Base-by-base conservation (phyloP, 1,284 basidiomycete species). In the Puccinia triticina region DNA sequence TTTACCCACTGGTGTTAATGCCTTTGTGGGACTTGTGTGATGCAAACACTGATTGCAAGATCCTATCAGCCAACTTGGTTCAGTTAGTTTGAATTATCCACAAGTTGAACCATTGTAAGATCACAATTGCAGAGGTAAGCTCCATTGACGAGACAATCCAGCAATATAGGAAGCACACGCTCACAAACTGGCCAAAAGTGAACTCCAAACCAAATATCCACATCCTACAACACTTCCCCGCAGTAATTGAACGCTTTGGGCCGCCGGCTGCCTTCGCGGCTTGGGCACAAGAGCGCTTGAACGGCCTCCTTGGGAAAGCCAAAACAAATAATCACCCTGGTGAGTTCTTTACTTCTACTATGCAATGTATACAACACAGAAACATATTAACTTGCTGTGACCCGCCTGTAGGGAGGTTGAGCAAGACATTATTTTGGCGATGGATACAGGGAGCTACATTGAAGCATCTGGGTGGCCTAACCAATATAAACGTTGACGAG, bases 211-310 rank as follows among this genome's bases (percentile, higher is more conserved):
- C 74, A 2, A 76, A 76, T 43, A 29, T 76, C 8, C 74, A 76
- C 43, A 43, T 59, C 40, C 50, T 26, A 18, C 74, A 76, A 21
- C 74, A 76, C 43, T 59, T 37, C 50, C 34, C 74, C 4, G 74
- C 61, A 23, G 37, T 76, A 12, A 61, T 61, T 61, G 50, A 53
- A 26, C 21, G 50, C n/a, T 76, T 76, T 76, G 74, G 74, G 4
- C 74, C 74, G 23, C 74, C 74, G 10, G 53, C 74, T 37, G 61
- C 50, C 11, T 57, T 59, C 37, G 74, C 53, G 5, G 74, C 74
- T 18, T 76, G 74, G 74, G 74, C 29, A 26, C 53, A 61, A 16
- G 55, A 76, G 57, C 29, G 74, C 16, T 43, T 76, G 50, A 76
- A 76, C 40, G 55, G 74, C 37, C n/a, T 76, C 10, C 74, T 76